Percentiles rank a stretch among this genome's conserved stretches.
These are phyloP conservation scores for Populus nigra DNA, from an alignment of 345 rosid genomes.

Conservation along the genomic window DNA sequence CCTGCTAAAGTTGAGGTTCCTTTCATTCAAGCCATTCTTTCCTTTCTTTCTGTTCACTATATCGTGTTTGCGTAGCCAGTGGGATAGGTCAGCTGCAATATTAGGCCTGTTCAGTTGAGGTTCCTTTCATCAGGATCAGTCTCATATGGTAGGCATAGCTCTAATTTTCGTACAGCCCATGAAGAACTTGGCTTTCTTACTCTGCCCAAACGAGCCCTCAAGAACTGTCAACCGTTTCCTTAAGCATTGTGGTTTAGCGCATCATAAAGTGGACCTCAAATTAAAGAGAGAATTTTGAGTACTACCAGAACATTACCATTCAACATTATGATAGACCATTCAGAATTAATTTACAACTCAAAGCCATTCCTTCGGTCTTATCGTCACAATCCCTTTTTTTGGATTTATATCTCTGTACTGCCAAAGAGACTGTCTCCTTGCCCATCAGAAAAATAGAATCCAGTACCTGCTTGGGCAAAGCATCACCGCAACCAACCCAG, in stretches of 20 bases:
- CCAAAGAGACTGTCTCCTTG: not conserved
- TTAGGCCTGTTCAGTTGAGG: not conserved
- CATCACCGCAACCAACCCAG: not conserved
- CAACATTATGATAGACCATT: not conserved
- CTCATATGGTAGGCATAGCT: not conserved
- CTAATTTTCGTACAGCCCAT: not conserved
- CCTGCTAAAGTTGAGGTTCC: not conserved
- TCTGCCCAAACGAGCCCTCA: not conserved
- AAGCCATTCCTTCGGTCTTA: not conserved
- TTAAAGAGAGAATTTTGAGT: not conserved
- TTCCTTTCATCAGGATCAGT: not conserved
- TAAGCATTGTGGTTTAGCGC: not conserved
- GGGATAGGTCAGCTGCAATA: not conserved
- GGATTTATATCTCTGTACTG: too few relatives aligned
- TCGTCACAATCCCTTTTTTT: not conserved
- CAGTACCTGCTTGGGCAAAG: not conserved
- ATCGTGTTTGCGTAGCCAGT: not conserved
- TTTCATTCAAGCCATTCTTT: too few relatives aligned
- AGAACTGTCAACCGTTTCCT: not conserved
- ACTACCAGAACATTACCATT: not conserved
- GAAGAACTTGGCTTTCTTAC: not conserved
- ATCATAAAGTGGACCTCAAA: not conserved
- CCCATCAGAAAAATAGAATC: not conserved
- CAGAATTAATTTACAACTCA: too few relatives aligned
- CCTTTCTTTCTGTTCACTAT: not conserved